phyloP scores from a whole-genome alignment of 495 filamentous ascomycete genomes.

The Aspergillus mulundensis region DNA sequence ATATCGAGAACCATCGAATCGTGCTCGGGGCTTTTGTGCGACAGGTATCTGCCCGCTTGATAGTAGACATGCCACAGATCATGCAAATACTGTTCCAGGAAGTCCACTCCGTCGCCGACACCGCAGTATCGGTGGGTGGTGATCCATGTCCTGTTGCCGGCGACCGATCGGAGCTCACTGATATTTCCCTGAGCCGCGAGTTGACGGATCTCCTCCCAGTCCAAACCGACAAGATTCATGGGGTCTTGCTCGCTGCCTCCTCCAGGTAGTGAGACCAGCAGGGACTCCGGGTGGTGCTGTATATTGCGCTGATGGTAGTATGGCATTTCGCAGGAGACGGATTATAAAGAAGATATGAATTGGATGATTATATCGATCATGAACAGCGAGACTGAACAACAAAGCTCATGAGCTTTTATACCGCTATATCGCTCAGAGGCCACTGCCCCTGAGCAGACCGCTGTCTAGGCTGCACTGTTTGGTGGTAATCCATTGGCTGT shows the following conservation, averaged over 20 bases:
- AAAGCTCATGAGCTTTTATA: too few species aligned
- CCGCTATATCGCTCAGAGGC: too few species aligned
- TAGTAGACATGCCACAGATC: conserved; percentile 22
- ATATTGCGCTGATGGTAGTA: neutral
- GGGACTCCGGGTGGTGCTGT: neutral
- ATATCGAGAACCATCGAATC: conserved; percentile 22
- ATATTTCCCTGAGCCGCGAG: neutral
- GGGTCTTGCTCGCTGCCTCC: neutral
- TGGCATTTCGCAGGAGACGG: neutral
- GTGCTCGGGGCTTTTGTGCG: conserved; percentile 17
- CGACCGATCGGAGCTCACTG: neutral
- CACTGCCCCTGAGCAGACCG: neutral
- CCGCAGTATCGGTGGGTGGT: conserved; percentile 15
- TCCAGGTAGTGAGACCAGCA: neutral
- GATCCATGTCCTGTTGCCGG: neutral
- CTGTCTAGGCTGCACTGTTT: neutral
- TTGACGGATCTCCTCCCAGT: neutral
- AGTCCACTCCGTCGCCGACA: conserved; percentile 18
- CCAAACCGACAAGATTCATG: neutral
- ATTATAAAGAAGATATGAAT: too few species aligned
- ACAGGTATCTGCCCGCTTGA: conserved; percentile 13
- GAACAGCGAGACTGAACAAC: too few species aligned
- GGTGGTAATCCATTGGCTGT: neutral
- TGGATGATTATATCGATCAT: too few species aligned
- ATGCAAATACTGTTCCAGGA: conserved; percentile 16